phyloP scores from a whole-genome alignment of 768 basidiomycete genomes.

The Myochromella boudieri region DNA sequence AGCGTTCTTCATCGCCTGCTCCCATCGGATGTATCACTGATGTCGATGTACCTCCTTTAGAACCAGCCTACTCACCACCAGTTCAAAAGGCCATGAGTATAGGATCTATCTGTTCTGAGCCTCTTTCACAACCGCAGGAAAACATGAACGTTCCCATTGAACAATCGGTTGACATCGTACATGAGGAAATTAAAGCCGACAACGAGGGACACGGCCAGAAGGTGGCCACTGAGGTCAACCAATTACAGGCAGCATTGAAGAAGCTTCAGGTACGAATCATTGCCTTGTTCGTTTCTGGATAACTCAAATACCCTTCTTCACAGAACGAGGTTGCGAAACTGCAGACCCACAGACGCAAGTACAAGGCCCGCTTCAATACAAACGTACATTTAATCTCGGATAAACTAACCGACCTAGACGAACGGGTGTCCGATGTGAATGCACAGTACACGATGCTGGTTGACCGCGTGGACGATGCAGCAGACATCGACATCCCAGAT shows the following conservation, averaged over 20 bases:
- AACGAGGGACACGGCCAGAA: neutral
- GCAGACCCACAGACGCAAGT: conserved; percentile 37
- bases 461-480: conserved; percentile 33
- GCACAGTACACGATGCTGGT: conserved; percentile 32
- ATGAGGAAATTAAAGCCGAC: neutral
- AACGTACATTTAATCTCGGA: conserved; percentile 38
- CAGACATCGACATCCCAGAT: conserved; percentile 30
- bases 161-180: neutral
- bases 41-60: neutral
- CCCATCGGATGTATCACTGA: neutral
- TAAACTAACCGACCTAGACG: conserved; percentile 39
- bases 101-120: conserved; percentile 16
- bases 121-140: neutral
- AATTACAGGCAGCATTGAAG: conserved; percentile 11
- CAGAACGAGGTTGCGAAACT: conserved; percentile 39
- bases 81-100: conserved; percentile 16
- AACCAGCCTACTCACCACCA: neutral
- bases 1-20: conserved; percentile 3
- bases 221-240: conserved; percentile 2
- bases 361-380: conserved; percentile 40
- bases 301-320: conserved; percentile 5
- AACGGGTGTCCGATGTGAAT: conserved; percentile 36
- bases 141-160: neutral
- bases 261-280: conserved; percentile 20
- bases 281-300: neutral